These are phyloP conservation scores for Circinella umbellata DNA, from an alignment of 371 early-diverging fungal species.

Conservation along the genomic window DNA sequence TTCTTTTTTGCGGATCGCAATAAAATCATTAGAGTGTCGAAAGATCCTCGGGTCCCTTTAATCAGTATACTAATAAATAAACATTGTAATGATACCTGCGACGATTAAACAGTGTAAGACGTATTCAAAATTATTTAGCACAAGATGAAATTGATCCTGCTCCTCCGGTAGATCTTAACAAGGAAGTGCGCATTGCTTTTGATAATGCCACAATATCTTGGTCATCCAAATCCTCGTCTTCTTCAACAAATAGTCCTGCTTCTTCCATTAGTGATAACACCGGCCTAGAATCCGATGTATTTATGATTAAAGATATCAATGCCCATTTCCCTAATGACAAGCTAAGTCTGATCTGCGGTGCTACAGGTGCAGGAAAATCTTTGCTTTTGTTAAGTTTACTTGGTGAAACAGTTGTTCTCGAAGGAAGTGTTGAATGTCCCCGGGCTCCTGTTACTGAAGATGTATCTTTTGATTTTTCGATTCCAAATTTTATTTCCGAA, in stretches of 20 bases:
- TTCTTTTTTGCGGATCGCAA: background rate
- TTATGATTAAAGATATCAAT: conserved; percentile 52
- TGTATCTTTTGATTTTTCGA: conserved; percentile 19
- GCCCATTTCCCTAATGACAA: conserved; percentile 60
- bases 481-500: conserved; percentile 14
- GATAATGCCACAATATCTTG: conserved; percentile 52
- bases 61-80: background rate
- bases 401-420: conserved; percentile 57
- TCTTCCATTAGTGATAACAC: conserved; percentile 19
- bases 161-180: conserved; percentile 37
- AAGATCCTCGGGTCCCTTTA: background rate
- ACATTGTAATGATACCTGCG: too few species aligned
- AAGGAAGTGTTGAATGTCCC: conserved; percentile 51
- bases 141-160: conserved; percentile 71
- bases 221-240: conserved; percentile 16
- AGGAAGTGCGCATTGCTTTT: conserved; percentile 52
- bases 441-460: conserved; percentile 39
- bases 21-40: background rate
- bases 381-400: conserved; percentile 67
- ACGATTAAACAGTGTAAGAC: conserved; percentile 38
- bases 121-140: conserved; percentile 77
- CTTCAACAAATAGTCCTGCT: conserved; percentile 10
- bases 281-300: conserved; percentile 34
- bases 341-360: conserved; percentile 64
- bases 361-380: conserved; percentile 74